A percentile compares a stretch with the other conserved stretches of the same genome.
Evolutionary conservation across 495 filamentous ascomycete genomes (phyloP).

Genomic region (Penicillium parvum): DNA sequence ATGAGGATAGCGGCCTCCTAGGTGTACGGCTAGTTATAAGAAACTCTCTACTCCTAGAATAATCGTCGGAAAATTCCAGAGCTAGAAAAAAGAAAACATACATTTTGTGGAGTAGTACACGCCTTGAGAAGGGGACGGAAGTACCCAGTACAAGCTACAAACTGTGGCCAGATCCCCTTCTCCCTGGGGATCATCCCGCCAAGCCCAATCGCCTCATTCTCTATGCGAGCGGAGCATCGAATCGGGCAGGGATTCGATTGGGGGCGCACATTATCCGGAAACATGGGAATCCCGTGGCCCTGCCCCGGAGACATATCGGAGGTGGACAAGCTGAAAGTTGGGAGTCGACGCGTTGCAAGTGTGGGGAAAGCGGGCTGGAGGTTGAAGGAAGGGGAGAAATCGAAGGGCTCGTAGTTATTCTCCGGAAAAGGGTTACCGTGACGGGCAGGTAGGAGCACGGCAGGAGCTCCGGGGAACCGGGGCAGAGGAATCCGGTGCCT

Average conservation of each 20-base stretch:
- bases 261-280: slow-evolving; percentile 9
- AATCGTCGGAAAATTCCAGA: neutral
- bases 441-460: neutral
- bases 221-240: slow-evolving; percentile 7
- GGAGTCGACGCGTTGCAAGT: neutral
- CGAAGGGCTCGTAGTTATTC: slow-evolving; percentile 3
- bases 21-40: neutral
- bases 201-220: slow-evolving; percentile 24
- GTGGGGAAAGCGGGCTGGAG: slow-evolving; percentile 6
- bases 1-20: neutral
- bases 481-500: neutral
- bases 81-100: neutral
- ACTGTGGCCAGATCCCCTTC: too few relatives aligned
- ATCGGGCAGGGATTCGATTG: slow-evolving; percentile 2
- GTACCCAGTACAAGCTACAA: neutral
- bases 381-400: neutral
- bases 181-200: slow-evolving; percentile 9
- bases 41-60: neutral
- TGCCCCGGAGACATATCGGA: too few relatives aligned
- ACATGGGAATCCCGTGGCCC: slow-evolving; percentile 2
- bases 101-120: neutral
- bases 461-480: neutral
- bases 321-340: too few relatives aligned
- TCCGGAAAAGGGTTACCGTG: slow-evolving; percentile 3
- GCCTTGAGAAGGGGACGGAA: neutral